Conservation (phyloP, 1,284 basidiomycete genomes). For the Sporisorium exsertum region DNA sequence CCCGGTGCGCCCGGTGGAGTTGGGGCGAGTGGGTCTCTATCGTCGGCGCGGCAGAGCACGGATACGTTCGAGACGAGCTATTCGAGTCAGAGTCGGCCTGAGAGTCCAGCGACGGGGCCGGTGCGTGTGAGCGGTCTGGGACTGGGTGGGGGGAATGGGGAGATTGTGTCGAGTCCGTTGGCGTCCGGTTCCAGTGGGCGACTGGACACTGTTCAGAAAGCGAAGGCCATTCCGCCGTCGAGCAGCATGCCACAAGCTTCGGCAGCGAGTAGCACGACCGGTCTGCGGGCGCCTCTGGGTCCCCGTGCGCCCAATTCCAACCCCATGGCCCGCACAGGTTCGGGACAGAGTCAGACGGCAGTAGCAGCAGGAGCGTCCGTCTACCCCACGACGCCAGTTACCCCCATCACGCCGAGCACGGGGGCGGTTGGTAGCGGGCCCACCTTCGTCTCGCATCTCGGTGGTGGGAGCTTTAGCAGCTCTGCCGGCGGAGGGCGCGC, state of each 20-base stretch:
- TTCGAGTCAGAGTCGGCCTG: conserved; percentile 28
- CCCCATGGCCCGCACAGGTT: conserved; percentile 22
- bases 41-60: conserved; percentile 21
- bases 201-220: conserved; percentile 12
- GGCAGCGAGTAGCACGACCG: conserved; percentile 7
- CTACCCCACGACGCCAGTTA: conserved; percentile 19
- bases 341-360: conserved; percentile 10
- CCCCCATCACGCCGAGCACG: conserved; percentile 21
- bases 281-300: conserved; percentile 32
- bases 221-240: background rate
- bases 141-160: conserved; percentile 1
- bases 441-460: conserved; percentile 36
- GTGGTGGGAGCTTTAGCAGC: conserved; percentile 25
- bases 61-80: conserved; percentile 33
- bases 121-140: conserved; percentile 16
- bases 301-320: conserved; percentile 27
- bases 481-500: background rate
- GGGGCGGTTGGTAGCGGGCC: conserved; percentile 15
- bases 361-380: conserved; percentile 1
- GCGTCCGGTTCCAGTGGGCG: conserved; percentile 6
- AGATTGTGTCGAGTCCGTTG: background rate
- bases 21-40: conserved; percentile 1
- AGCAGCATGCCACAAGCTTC: background rate
- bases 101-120: conserved; percentile 28
- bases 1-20: conserved; percentile 5